A percentile compares a stretch with the other conserved stretches of the same genome.
Evolutionary conservation across 192 early-diverging fungal species (phyloP).

Genomic region (Coemansia sp.): DNA sequence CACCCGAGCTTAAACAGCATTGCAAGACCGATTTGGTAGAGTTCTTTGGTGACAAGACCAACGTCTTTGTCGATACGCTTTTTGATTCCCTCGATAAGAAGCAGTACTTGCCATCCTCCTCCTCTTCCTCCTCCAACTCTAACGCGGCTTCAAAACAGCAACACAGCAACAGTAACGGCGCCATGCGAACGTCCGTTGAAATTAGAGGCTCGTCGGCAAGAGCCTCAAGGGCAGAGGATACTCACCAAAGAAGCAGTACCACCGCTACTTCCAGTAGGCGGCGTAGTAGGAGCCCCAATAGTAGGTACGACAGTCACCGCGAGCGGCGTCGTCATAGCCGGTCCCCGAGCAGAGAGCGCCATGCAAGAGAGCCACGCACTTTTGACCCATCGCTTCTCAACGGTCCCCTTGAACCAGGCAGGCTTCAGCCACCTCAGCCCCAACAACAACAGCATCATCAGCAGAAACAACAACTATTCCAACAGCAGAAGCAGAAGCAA

Average conservation of each 20-base stretch:
- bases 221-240: not conserved
- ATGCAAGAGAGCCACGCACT: not conserved
- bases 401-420: conserved; percentile 25
- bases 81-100: conserved; percentile 29
- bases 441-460: conserved; percentile 7
- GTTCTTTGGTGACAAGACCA: conserved; percentile 43
- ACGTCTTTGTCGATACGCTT: conserved; percentile 30
- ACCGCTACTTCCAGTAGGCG: conserved; percentile 2
- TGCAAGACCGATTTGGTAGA: conserved; percentile 41
- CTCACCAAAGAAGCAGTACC: not conserved
- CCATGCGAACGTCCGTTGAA: not conserved
- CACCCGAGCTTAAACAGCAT: conserved; percentile 29
- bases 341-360: conserved; percentile 23
- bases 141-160: not conserved
- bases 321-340: conserved; percentile 4
- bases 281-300: conserved; percentile 32
- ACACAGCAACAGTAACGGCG: conserved; percentile 1
- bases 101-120: conserved; percentile 25
- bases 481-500: conserved; percentile 3
- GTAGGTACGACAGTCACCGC: conserved; percentile 14
- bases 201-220: not conserved
- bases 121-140: not conserved
- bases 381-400: conserved; percentile 25
- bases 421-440: not conserved
- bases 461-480: not conserved